A percentile compares a stretch with the other conserved stretches of the same genome.
These are phyloP conservation scores for Macrocybe gigantea DNA, from an alignment of 768 basidiomycete species.

Conservation along the genomic window DNA sequence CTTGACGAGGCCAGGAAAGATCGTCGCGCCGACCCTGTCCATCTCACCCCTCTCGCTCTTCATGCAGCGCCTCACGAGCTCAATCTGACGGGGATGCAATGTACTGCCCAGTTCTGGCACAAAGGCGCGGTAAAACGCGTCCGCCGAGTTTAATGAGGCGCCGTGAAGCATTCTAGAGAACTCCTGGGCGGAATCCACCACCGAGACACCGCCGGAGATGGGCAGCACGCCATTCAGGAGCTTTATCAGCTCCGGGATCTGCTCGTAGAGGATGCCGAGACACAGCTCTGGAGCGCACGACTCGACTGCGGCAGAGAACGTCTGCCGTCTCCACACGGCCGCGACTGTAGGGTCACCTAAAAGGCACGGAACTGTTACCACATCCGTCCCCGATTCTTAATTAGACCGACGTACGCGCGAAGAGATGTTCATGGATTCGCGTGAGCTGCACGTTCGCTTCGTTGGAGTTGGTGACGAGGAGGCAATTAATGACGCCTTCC, in stretches of 20 bases:
- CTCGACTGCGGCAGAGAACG: slow-evolving; percentile 83
- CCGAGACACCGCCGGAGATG: slow-evolving; percentile 40
- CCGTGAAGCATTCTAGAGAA: slow-evolving; percentile 88
- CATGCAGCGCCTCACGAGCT: slow-evolving; percentile 78
- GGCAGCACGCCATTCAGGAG: slow-evolving; percentile 42
- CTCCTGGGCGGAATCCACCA: slow-evolving; percentile 68
- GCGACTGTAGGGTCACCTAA: slow-evolving; percentile 86
- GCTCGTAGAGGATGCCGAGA: slow-evolving; percentile 59
- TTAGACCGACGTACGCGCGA: slow-evolving; percentile 56
- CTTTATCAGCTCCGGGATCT: slow-evolving; percentile 59
- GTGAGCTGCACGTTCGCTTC: slow-evolving; percentile 84
- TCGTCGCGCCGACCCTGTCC: slow-evolving; percentile 76
- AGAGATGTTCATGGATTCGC: slow-evolving; percentile 84
- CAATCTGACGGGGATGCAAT: slow-evolving; percentile 74
- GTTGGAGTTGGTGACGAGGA: slow-evolving; percentile 79
- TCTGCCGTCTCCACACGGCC: slow-evolving; percentile 85
- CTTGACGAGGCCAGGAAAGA: slow-evolving; percentile 87
- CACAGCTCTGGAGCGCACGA: slow-evolving; percentile 68
- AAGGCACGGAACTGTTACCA: slow-evolving; percentile 1
- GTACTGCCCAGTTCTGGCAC: slow-evolving; percentile 76
- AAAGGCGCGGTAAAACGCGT: slow-evolving; percentile 83
- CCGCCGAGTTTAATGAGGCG: slow-evolving; percentile 50
- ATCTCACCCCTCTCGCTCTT: slow-evolving; percentile 67
- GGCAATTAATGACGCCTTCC: slow-evolving; percentile 77
- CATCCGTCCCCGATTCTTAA: not conserved